Base-by-base conservation (phyloP, 305 asterid species). In the Rubia occidens region DNA sequence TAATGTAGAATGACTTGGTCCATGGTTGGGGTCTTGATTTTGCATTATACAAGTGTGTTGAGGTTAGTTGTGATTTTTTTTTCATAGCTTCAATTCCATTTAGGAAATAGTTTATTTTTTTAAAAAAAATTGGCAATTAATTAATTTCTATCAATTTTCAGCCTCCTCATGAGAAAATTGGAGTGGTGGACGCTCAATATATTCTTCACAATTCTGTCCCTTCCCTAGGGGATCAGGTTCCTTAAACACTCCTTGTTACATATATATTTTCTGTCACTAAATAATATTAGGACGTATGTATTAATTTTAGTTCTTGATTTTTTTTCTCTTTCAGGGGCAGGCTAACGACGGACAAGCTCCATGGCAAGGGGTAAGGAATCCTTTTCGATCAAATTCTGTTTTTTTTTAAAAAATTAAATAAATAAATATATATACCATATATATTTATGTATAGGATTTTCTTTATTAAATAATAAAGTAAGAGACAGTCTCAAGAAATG, bases 1-100 rank as follows among this genome's bases (percentile, higher is more conserved):
- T 59, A 73, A 21, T 82, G 79, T 72, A 93, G 98, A 93, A 93
- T 68, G 98, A 93, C 82, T 81, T 93, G 81, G 88, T 93, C 54
- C 98, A 93, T 51, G 98, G 98, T 69, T 93, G 97, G 98, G 97
- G 98, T 64, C 87, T 93, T 24, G 98, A 93, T 79, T 82, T 90
- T 2, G 95, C 96, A 35, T 88, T 93, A 74, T 94, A 78, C 75
- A 82, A 73, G 67, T 93, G 97, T 10, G 89, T 87, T 51, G 88
- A 90, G 90, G 98, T 93, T 42, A 71, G 86, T 70, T 17, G 9
- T 17, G 45, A 17, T 51, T 7, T 44, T 53, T 17, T 3, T 4
- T 26, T 67, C 40, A 3, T 1, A 1, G 35, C 26, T 35, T 13
- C 11, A 54, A 35, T 60, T 42, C 60, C 35, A 58, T 44, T 1